Conservation (phyloP, 176 grass and related monocot species). For the Secale cereale region DNA sequence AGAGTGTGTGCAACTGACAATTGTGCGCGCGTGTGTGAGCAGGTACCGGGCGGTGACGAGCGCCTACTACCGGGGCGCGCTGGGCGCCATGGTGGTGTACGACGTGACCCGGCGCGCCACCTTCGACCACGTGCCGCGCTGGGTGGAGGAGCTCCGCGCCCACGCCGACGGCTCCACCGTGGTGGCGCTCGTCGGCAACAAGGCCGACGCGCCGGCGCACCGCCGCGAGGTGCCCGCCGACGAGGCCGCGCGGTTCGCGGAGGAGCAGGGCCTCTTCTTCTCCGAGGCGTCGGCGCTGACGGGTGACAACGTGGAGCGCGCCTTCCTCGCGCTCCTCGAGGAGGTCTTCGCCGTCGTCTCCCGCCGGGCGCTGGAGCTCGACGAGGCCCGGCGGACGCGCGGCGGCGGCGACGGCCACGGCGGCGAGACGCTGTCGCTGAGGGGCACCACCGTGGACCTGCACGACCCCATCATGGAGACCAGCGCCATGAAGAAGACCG, state of each 20-base stretch:
- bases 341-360: constrained; percentile 73
- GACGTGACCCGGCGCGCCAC: constrained; percentile 59
- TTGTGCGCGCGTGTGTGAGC: not conserved
- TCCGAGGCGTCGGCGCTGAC: constrained; percentile 65
- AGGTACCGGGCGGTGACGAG: constrained; percentile 74
- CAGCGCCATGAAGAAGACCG: constrained; percentile 58
- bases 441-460: constrained; percentile 47
- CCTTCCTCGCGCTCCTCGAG: constrained; percentile 64
- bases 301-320: constrained; percentile 64
- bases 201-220: constrained; percentile 45
- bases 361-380: constrained; percentile 50
- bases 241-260: constrained; percentile 54
- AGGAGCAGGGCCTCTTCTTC: constrained; percentile 74
- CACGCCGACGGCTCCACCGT: constrained; percentile 67
- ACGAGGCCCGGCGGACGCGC: constrained; percentile 39
- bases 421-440: constrained; percentile 41
- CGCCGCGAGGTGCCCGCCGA: constrained; percentile 47
- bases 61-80: constrained; percentile 76
- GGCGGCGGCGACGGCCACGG: not conserved
- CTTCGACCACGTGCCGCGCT: constrained; percentile 63
- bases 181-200: constrained; percentile 67
- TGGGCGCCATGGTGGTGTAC: constrained; percentile 78
- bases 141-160: constrained; percentile 72
- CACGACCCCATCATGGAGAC: constrained; percentile 64
- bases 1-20: not conserved